These are phyloP conservation scores for Magnolia officinalis DNA, from an alignment of 164 flowering plant genomes.

Conservation along the genomic window DNA sequence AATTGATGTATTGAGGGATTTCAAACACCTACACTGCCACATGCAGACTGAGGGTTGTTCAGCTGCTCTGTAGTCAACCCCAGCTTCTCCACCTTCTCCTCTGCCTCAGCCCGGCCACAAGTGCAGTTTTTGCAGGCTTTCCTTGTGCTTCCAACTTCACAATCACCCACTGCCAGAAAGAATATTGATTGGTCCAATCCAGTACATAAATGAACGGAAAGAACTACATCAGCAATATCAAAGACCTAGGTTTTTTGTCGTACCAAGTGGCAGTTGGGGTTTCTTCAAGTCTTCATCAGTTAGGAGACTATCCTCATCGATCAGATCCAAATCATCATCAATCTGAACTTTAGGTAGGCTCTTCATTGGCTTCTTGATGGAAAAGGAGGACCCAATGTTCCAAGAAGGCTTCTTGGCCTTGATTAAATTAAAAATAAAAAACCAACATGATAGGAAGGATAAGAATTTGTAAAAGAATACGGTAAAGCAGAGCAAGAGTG, in stretches of 20 bases:
- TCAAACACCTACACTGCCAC: slow-evolving; percentile 78
- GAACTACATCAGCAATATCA: background rate
- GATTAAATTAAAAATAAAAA: slow-evolving; percentile 31
- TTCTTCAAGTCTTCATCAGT: slow-evolving; percentile 91
- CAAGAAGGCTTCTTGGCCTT: slow-evolving; percentile 79
- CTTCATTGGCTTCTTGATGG: slow-evolving; percentile 53
- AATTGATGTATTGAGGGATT: background rate
- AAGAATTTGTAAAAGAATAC: background rate
- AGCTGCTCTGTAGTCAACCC: slow-evolving; percentile 70
- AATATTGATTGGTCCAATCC: background rate
- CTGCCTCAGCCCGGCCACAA: slow-evolving; percentile 92
- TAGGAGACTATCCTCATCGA: slow-evolving; percentile 91
- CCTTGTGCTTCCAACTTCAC: slow-evolving; percentile 86
- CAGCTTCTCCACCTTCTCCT: slow-evolving; percentile 62
- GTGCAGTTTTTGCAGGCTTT: slow-evolving; percentile 98
- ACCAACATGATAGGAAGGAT: background rate
- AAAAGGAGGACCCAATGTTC: slow-evolving; percentile 88
- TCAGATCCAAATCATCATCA: slow-evolving; percentile 78
- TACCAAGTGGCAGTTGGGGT: slow-evolving; percentile 73
- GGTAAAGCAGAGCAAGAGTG: background rate
- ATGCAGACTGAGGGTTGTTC: slow-evolving; percentile 84
- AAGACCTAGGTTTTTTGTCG: background rate
- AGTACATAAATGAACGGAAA: background rate
- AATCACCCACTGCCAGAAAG: slow-evolving; percentile 59
- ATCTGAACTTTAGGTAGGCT: slow-evolving; percentile 59